Evolutionary conservation across 768 basidiomycete genomes (phyloP).

Genomic region (Lentinula sp.): DNA sequence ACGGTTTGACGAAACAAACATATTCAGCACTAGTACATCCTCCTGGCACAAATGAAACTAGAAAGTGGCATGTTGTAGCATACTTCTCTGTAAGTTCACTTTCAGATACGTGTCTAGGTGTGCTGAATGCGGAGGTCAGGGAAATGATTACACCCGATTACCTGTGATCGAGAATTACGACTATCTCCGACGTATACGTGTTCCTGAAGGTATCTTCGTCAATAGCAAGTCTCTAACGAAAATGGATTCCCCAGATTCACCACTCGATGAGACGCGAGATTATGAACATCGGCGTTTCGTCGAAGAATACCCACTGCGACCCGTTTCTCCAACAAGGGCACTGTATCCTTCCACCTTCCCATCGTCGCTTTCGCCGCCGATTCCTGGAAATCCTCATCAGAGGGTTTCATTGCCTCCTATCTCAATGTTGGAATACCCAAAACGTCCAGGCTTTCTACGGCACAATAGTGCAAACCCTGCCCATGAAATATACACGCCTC

Average conservation of each 20-base stretch:
- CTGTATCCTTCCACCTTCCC: slow-evolving; percentile 12
- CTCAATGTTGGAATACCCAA: slow-evolving; percentile 12
- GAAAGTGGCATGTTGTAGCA: slow-evolving; percentile 82
- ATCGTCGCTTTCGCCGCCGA: slow-evolving; percentile 9
- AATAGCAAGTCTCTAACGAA: slow-evolving; percentile 54
- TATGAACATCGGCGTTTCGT: neutral
- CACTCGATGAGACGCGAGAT: slow-evolving; percentile 38
- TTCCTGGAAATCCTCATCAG: slow-evolving; percentile 4
- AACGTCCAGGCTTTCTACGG: slow-evolving; percentile 13
- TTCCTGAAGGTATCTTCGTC: slow-evolving; percentile 67
- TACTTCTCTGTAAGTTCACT: slow-evolving; percentile 62
- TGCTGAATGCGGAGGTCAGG: slow-evolving; percentile 29
- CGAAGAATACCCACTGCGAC: neutral
- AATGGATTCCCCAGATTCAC: slow-evolving; percentile 37
- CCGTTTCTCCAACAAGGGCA: slow-evolving; percentile 11
- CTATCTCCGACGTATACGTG: slow-evolving; percentile 59
- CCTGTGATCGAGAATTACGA: slow-evolving; percentile 74
- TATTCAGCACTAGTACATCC: slow-evolving; percentile 73
- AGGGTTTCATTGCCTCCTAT: slow-evolving; percentile 17
- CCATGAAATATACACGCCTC: slow-evolving; percentile 26
- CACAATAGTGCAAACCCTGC: slow-evolving; percentile 18
- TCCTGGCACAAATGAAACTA: slow-evolving; percentile 48
- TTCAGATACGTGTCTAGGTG: slow-evolving; percentile 2
- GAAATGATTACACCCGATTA: slow-evolving; percentile 60
- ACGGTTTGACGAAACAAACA: slow-evolving; percentile 83